Conservation (phyloP, 2,329 filamentous ascomycete species). For the Stromatinia cepivora region DNA sequence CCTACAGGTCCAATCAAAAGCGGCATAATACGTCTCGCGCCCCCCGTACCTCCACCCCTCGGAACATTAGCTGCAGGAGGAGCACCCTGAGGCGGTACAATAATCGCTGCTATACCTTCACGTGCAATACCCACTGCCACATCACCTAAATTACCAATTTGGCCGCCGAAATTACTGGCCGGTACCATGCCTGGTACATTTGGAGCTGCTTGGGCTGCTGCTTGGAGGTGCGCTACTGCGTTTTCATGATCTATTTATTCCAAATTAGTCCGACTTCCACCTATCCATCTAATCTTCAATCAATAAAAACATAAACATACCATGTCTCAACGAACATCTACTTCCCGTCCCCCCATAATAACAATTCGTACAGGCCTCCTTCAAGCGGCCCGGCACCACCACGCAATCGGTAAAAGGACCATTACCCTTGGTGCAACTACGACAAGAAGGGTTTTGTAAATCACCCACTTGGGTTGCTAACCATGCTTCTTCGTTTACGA, state of each 20-base stretch:
- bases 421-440: background rate
- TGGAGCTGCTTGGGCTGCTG: background rate
- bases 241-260: background rate
- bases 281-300: background rate
- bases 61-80: background rate
- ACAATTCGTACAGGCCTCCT: conserved; percentile 8
- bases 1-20: background rate
- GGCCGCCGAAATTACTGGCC: background rate
- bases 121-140: background rate
- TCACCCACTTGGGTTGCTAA: background rate
- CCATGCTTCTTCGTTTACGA: background rate
- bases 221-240: background rate
- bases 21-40: background rate
- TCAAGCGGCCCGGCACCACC: background rate
- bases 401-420: background rate
- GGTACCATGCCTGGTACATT: conserved; percentile 1
- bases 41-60: background rate
- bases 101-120: background rate
- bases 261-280: background rate
- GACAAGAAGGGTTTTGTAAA: background rate
- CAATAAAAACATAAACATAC: background rate
- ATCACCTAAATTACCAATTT: background rate
- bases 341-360: background rate
- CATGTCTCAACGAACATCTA: background rate
- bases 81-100: background rate